phyloP scores from a whole-genome alignment of 2,329 filamentous ascomycete species.

The Exophiala alcalophila region DNA sequence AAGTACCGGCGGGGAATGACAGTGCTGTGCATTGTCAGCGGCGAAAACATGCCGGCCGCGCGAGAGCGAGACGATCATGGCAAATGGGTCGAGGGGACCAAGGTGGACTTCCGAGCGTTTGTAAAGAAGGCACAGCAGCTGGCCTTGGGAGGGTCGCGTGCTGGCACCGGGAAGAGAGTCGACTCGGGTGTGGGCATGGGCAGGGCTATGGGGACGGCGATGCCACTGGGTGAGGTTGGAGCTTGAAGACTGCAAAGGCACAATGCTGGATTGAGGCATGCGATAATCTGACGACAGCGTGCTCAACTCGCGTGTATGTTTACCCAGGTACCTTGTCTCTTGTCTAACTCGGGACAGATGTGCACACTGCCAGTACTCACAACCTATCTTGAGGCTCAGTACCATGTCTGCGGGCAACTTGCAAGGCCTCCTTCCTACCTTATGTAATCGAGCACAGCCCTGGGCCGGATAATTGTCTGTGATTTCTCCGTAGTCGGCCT shows the following conservation, averaged over 20 bases:
- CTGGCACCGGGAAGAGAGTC: conserved; percentile 6
- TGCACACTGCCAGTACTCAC: no score
- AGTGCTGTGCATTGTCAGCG: conserved; percentile 88
- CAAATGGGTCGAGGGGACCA: conserved; percentile 33
- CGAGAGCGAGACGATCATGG: conserved; percentile 21
- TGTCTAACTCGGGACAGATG: no score
- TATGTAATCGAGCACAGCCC: no score
- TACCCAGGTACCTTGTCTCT: no score
- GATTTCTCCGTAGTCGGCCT: no score
- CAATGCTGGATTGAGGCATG: no score
- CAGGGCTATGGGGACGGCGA: conserved; percentile 7
- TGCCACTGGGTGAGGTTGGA: conserved; percentile 14
- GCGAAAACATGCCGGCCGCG: conserved; percentile 57
- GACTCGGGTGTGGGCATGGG: conserved; percentile 13
- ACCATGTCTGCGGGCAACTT: no score
- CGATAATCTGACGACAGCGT: no score
- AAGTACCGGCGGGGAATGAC: conserved; percentile 89
- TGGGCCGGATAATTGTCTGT: no score
- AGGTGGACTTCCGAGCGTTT: conserved; percentile 39
- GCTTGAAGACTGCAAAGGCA: conserved; percentile 11
- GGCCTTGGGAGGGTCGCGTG: conserved; percentile 20
- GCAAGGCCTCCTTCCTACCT: no score
- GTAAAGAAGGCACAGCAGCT: conserved; percentile 38
- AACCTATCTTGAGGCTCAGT: no score
- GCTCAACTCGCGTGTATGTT: no score